Evolutionary conservation across 352 stramenopile genomes (phyloP).

Genomic region (Pilasporangium apinafurcum): DNA sequence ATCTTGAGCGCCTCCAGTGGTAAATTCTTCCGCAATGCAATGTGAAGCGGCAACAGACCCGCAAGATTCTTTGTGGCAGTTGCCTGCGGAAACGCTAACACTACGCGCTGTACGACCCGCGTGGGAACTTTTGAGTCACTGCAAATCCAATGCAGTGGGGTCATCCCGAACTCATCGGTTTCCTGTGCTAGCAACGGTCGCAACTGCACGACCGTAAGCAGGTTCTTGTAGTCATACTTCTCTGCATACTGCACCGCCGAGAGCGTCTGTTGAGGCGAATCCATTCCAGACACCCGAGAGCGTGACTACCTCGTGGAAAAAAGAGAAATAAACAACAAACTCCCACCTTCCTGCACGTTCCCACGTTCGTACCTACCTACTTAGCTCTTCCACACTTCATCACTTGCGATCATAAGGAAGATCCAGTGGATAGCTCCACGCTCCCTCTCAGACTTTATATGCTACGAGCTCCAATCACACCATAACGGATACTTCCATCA

Average conservation of each 20-base stretch:
- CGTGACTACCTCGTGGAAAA: no score
- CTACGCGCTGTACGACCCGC: conserved; percentile 52
- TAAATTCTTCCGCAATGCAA: conserved; percentile 57
- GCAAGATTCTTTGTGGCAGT: conserved; percentile 40
- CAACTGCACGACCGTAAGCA: conserved; percentile 35
- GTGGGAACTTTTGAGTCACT: conserved; percentile 63
- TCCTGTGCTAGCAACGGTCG: conserved; percentile 31
- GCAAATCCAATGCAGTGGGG: conserved; percentile 80
- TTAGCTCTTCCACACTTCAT: no score
- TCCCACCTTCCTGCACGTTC: no score
- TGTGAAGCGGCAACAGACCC: conserved; percentile 57
- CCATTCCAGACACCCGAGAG: no score
- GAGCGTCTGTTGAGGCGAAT: not conserved
- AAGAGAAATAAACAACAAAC: no score
- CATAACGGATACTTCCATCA: no score
- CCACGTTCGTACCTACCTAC: no score
- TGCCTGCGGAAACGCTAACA: conserved; percentile 35
- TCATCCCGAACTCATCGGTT: conserved; percentile 71
- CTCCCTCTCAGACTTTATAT: no score
- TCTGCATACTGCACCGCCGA: conserved; percentile 35
- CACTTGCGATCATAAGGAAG: no score
- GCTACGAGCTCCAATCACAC: no score
- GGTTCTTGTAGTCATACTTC: conserved; percentile 31
- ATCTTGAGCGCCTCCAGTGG: conserved; percentile 53
- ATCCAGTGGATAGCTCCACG: no score